These are phyloP conservation scores for Eucalyptus pumila DNA, from an alignment of 345 rosid genomes.

Conservation along the genomic window DNA sequence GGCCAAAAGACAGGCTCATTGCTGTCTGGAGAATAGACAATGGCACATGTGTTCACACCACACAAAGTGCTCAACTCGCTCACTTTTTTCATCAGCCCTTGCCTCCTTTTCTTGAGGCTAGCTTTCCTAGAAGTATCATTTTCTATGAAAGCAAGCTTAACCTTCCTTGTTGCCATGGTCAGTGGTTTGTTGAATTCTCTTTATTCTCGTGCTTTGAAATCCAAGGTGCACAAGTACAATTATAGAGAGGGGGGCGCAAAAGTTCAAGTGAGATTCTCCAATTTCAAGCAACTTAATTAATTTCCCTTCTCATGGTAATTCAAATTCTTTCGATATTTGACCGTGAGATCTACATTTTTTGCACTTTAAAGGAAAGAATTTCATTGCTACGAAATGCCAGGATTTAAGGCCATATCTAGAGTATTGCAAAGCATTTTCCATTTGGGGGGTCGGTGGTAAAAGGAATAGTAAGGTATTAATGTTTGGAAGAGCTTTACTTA, in stretches of 20 bases:
- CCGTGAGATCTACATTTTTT: neutral
- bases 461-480: neutral
- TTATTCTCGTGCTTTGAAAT: neutral
- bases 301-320: neutral
- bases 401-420: neutral
- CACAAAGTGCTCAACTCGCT: constrained; percentile 25
- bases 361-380: neutral
- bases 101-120: constrained; percentile 28
- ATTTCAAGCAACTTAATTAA: neutral
- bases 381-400: neutral
- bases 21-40: constrained; percentile 23
- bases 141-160: constrained; percentile 21
- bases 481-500: neutral
- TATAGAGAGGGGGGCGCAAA: neutral
- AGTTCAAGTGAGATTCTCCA: neutral
- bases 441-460: neutral
- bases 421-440: neutral
- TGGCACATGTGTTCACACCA: constrained; percentile 9
- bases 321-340: neutral
- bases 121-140: constrained; percentile 24
- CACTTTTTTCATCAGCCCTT: constrained; percentile 34
- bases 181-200: neutral
- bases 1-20: constrained; percentile 26
- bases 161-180: constrained; percentile 37
- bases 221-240: neutral